A percentile compares a stretch with the other conserved stretches of the same genome.
phyloP scores from a whole-genome alignment of 257 asterid genomes.

The Gentiana macrophylla region DNA sequence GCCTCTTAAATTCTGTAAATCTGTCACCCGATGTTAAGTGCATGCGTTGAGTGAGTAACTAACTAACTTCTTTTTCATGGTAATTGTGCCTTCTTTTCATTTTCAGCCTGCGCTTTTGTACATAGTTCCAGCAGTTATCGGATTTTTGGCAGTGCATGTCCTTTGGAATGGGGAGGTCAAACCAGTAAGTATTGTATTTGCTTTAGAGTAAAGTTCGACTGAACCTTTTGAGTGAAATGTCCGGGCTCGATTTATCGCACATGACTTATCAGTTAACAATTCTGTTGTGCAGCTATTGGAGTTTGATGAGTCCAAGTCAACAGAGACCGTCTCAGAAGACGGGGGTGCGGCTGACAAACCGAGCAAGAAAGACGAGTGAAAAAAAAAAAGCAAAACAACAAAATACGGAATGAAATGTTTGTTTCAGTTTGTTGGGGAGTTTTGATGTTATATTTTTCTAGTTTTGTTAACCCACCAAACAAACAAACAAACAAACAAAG shows the following conservation, averaged over 20 bases:
- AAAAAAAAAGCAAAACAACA: too few relatives aligned
- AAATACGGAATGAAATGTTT: too few relatives aligned
- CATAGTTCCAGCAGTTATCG: constrained; percentile 92
- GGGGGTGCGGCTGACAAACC: constrained; percentile 17
- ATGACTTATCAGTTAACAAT: background rate
- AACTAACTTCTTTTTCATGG: constrained; percentile 6
- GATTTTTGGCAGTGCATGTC: constrained; percentile 85
- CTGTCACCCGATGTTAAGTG: too few relatives aligned
- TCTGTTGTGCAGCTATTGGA: constrained; percentile 52
- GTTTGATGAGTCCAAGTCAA: constrained; percentile 60
- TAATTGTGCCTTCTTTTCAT: constrained; percentile 1
- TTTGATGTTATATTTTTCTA: too few relatives aligned
- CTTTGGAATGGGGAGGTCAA: constrained; percentile 84
- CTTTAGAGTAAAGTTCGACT: background rate
- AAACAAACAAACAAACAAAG: too few relatives aligned
- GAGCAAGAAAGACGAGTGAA: constrained; percentile 46
- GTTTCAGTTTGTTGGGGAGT: too few relatives aligned
- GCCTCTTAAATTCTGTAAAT: background rate
- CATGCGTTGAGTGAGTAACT: background rate
- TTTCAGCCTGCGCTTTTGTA: constrained; percentile 87
- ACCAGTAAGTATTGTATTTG: constrained; percentile 40
- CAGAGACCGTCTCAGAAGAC: constrained; percentile 26
- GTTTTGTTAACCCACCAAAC: too few relatives aligned
- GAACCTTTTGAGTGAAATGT: too few relatives aligned
- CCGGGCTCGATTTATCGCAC: background rate